Evolutionary conservation across 345 rosid genomes (phyloP), one percentile per base, ranked within the genome.

Genomic region (Pugionium dolabratum): DNA sequence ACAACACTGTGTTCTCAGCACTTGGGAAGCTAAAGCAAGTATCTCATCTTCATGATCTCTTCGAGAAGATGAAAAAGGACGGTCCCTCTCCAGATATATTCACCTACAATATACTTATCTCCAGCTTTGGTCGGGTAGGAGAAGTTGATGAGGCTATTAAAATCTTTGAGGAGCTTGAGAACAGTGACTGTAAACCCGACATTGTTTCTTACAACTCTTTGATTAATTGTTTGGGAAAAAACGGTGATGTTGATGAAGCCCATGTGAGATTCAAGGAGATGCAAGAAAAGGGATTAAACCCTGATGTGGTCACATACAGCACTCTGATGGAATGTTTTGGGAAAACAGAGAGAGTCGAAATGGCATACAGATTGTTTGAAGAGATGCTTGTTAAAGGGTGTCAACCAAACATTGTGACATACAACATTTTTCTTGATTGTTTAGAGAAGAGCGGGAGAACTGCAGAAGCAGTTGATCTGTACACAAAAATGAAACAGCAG

Each of bases 261-360:
- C 98, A 93, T 78, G 84, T 93, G 66, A 83, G 81, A 73, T 90
- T 90, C 64, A 79, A 79, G 78, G 97, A 93, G 85, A 93, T 93
- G 97, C 88, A 80, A 70, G 97, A 86, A 72, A 86, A 70, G 69
- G 98, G 94, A 30, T 74, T 93, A 54, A 76, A 74, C 79, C 95
- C 98, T 39, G 97, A 93, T 66, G 98, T 93, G 11, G 87, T 90
- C 5, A 93, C 98, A 5, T 93, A 93, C 73, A 84, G 96, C 74
- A 93, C 96, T 0, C 76, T 93, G 9, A 93, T 90, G 1, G 97
- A 93, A 76, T 93, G 98, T 72, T 90, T 90, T 72, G 98, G 98
- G 30, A 93, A 90, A 79, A 84, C 94, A 0, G 88, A 86, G 53
- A 86, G 82, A 79, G 90, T 90, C 31, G 96, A 93, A 54, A 93